Percentiles rank a stretch among this genome's conserved stretches.
Evolutionary conservation across 2,329 filamentous ascomycete genomes (phyloP).

Genomic region (Hypomyces perniciosus): DNA sequence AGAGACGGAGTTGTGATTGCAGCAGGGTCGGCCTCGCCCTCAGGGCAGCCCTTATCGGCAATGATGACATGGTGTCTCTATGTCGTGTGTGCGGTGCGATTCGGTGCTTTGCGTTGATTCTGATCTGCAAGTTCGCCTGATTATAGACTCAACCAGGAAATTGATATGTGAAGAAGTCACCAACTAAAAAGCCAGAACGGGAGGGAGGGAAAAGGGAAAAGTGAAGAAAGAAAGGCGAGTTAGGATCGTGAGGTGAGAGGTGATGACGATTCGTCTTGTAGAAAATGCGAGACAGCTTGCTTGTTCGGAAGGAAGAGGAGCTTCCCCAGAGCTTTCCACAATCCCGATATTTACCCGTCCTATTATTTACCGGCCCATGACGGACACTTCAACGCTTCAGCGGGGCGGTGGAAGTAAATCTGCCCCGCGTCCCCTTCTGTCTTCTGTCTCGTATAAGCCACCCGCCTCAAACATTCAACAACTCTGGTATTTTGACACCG

Average conservation of each 20-base stretch:
- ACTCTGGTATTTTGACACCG: too few relatives aligned
- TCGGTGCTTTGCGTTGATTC: neutral
- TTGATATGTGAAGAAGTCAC: neutral
- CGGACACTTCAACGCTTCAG: too few relatives aligned
- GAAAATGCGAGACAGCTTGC: conserved; percentile 2
- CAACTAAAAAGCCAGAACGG: neutral
- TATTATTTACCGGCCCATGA: too few relatives aligned
- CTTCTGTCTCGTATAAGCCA: neutral
- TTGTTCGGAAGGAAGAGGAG: neutral
- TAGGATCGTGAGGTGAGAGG: neutral
- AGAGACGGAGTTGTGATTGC: conserved; percentile 16
- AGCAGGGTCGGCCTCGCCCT: conserved; percentile 12
- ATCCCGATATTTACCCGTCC: neutral
- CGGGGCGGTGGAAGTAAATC: neutral
- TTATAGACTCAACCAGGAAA: too few relatives aligned
- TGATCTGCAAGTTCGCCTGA: neutral
- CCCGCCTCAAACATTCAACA: too few relatives aligned
- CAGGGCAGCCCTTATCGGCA: conserved; percentile 26
- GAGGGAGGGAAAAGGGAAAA: neutral
- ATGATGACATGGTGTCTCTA: conserved; percentile 22
- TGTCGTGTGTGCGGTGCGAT: neutral
- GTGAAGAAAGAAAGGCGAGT: neutral
- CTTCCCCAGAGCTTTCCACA: neutral
- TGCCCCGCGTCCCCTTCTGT: conserved; percentile 1
- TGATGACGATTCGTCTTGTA: neutral